Conservation (phyloP, 352 stramenopile species). For the Peronospora belbahrii region DNA sequence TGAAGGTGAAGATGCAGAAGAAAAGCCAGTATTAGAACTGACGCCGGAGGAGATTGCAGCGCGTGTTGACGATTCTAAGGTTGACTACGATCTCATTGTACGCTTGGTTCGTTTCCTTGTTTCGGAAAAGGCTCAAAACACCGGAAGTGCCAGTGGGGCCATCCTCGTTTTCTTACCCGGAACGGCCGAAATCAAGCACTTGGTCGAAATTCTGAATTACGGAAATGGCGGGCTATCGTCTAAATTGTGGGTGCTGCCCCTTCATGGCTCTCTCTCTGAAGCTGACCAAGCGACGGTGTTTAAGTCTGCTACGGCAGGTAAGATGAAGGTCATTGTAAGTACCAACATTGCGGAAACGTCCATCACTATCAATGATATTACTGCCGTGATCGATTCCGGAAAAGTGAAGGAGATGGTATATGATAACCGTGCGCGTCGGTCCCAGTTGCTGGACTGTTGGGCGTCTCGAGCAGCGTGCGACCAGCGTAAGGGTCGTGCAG, state of each 20-base stretch:
- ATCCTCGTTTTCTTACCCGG: constrained; percentile 83
- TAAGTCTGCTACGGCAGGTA: constrained; percentile 42
- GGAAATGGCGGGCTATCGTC: constrained; percentile 27
- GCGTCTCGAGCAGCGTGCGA: constrained; percentile 71
- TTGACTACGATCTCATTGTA: constrained; percentile 92
- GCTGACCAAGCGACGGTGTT: constrained; percentile 74
- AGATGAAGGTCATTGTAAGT: constrained; percentile 81
- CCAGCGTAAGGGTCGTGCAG: constrained; percentile 76
- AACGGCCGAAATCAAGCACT: constrained; percentile 73
- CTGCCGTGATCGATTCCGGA: constrained; percentile 77
- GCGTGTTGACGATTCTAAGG: constrained; percentile 84
- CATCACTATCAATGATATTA: constrained; percentile 87
- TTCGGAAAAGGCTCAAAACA: constrained; percentile 13
- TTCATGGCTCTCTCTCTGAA: constrained; percentile 71
- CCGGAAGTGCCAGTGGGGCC: constrained; percentile 29
- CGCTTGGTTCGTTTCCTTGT: constrained; percentile 75
- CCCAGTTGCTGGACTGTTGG: constrained; percentile 78
- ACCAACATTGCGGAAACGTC: constrained; percentile 88
- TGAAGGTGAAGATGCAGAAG: constrained; percentile 14
- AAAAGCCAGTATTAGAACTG: constrained; percentile 25
- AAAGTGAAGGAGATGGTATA: constrained; percentile 89
- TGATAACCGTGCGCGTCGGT: constrained; percentile 56
- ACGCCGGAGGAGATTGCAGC: constrained; percentile 45
- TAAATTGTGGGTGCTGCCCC: constrained; percentile 54
- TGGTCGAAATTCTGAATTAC: constrained; percentile 54